Percentiles rank a stretch among this genome's conserved stretches.
Conservation (phyloP, 805 yeast genomes). For the Sporopachydermia quercuum region DNA sequence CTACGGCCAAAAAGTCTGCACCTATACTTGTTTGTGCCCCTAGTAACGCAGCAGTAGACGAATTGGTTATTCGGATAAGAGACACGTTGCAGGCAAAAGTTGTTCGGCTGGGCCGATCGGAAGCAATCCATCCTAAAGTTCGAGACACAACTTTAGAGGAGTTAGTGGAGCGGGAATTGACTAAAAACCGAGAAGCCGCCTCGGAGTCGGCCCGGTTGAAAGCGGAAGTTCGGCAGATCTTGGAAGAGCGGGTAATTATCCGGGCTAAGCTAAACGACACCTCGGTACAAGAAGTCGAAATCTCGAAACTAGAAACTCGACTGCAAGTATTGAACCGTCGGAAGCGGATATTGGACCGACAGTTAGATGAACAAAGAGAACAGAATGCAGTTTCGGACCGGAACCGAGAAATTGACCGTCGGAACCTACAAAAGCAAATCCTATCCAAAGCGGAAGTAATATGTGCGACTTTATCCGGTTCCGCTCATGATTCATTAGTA, state of each 20-base stretch:
- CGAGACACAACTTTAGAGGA: slow-evolving; percentile 77
- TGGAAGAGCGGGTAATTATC: slow-evolving; percentile 42
- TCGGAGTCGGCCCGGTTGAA: slow-evolving; percentile 28
- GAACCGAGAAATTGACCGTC: slow-evolving; percentile 61
- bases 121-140: slow-evolving; percentile 72
- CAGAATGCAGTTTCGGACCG: slow-evolving; percentile 51
- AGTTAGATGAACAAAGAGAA: slow-evolving; percentile 70
- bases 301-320: slow-evolving; percentile 21
- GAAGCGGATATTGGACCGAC: slow-evolving; percentile 56
- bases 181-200: slow-evolving; percentile 20
- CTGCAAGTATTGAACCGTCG: slow-evolving; percentile 42
- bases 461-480: slow-evolving; percentile 85
- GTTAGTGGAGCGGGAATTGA: slow-evolving; percentile 50
- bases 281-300: slow-evolving; percentile 14
- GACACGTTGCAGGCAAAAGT: slow-evolving; percentile 42
- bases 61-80: slow-evolving; percentile 68
- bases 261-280: slow-evolving; percentile 22
- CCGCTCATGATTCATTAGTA: slow-evolving; percentile 80
- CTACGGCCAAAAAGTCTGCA: slow-evolving; percentile 19
- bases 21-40: slow-evolving; percentile 91
- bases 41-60: slow-evolving; percentile 98
- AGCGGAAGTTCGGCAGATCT: slow-evolving; percentile 34
- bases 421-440: slow-evolving; percentile 60
- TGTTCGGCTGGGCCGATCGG: slow-evolving; percentile 82
- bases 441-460: slow-evolving; percentile 67